These are phyloP conservation scores for Globisporangium emineosum DNA, from an alignment of 352 stramenopile species.

Conservation along the genomic window DNA sequence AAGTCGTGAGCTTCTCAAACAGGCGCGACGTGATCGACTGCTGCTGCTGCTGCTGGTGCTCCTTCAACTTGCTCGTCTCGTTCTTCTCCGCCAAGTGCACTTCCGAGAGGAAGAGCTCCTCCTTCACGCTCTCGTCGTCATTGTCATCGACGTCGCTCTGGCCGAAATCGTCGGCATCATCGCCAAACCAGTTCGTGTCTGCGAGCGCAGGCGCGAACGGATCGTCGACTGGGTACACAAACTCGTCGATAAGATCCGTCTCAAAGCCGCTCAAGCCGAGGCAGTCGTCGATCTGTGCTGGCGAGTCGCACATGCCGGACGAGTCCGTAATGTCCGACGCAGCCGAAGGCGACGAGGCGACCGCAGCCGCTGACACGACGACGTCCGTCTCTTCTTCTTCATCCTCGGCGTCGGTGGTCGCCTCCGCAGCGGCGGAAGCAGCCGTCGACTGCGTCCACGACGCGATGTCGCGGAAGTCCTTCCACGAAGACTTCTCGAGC, in stretches of 20 bases:
- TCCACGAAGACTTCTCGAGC: slow-evolving; percentile 88
- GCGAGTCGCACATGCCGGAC: slow-evolving; percentile 50
- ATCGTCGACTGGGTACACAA: slow-evolving; percentile 81
- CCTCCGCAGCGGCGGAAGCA: slow-evolving; percentile 27
- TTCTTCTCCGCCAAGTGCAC: slow-evolving; percentile 22
- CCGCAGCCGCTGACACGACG: slow-evolving; percentile 21
- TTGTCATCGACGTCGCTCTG: slow-evolving; percentile 52
- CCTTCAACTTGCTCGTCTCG: slow-evolving; percentile 8
- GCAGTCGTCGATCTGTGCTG: slow-evolving; percentile 45
- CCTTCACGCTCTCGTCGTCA: slow-evolving; percentile 30
- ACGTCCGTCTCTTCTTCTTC: slow-evolving; percentile 21
- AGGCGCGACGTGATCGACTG: slow-evolving; percentile 60
- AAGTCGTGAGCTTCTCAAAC: slow-evolving; percentile 73
- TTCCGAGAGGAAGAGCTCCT: slow-evolving; percentile 15
- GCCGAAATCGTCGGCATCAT: slow-evolving; percentile 54
- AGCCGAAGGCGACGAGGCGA: slow-evolving; percentile 44
- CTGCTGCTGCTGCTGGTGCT: slow-evolving; percentile 12
- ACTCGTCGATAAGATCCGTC: slow-evolving; percentile 74
- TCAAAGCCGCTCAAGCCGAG: slow-evolving; percentile 44
- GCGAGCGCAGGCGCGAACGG: slow-evolving; percentile 54
- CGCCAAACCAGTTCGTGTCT: slow-evolving; percentile 64
- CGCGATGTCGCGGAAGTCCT: slow-evolving; percentile 80
- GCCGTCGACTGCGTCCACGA: slow-evolving; percentile 50
- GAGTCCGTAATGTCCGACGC: slow-evolving; percentile 72
- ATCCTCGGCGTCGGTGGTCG: slow-evolving; percentile 32